phyloP scores from a whole-genome alignment of 768 basidiomycete genomes.

The Kondoa malvinella region DNA sequence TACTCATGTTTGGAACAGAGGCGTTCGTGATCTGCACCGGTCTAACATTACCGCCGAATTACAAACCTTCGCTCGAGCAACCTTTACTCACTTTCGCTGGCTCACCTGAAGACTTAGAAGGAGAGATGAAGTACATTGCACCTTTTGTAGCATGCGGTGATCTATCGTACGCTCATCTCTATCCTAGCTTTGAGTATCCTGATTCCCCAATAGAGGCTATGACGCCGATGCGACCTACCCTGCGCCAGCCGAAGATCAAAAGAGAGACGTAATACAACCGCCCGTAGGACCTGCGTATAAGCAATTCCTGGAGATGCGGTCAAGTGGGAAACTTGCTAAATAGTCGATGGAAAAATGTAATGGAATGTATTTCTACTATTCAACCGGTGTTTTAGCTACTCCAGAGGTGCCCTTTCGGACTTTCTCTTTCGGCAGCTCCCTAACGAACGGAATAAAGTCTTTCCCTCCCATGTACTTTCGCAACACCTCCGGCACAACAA shows the following conservation, averaged over 20 bases:
- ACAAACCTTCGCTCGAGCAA: slow-evolving; percentile 21
- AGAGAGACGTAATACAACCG: slow-evolving; percentile 19
- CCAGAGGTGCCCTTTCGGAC: not conserved
- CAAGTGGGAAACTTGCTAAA: not conserved
- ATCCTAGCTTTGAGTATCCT: not conserved
- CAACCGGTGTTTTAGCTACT: not conserved
- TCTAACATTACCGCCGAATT: slow-evolving; percentile 28
- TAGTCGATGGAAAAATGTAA: too few relatives aligned
- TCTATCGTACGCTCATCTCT: slow-evolving; percentile 19
- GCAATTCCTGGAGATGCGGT: slow-evolving; percentile 20
- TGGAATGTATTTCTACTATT: not conserved
- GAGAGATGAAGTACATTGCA: slow-evolving; percentile 24
- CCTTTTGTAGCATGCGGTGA: slow-evolving; percentile 29
- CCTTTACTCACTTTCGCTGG: slow-evolving; percentile 25
- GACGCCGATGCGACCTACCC: slow-evolving; percentile 27
- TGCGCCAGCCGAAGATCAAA: not conserved
- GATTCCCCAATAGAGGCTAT: slow-evolving; percentile 20
- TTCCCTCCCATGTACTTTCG: slow-evolving; percentile 93
- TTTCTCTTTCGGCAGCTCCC: slow-evolving; percentile 30
- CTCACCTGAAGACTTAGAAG: slow-evolving; percentile 11
- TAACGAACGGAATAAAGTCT: slow-evolving; percentile 36
- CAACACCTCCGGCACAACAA: slow-evolving; percentile 73
- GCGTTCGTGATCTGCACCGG: slow-evolving; percentile 36
- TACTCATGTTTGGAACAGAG: slow-evolving; percentile 25
- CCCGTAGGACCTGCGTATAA: slow-evolving; percentile 24